These are phyloP conservation scores for Ganoderma lingzhi DNA, from an alignment of 1,284 basidiomycete genomes.

Conservation along the genomic window DNA sequence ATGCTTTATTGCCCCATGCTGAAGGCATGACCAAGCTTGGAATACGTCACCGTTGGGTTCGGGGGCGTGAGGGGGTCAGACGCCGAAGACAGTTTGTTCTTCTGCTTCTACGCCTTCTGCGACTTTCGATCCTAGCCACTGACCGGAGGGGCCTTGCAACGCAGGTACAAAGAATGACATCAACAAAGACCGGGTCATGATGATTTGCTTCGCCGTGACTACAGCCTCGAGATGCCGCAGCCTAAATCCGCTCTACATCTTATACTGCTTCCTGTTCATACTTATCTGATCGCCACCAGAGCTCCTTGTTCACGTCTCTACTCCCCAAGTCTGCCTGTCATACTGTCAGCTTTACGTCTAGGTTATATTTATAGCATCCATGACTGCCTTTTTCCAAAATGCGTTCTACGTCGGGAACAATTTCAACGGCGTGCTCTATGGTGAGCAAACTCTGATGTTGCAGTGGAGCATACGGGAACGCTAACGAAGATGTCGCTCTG, in stretches of 20 bases:
- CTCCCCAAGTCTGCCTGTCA: neutral
- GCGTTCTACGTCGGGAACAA: slow-evolving; percentile 38
- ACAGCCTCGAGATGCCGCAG: slow-evolving; percentile 1
- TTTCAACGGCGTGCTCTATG: slow-evolving; percentile 37
- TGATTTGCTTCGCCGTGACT: neutral
- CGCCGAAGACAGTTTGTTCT: too few relatives aligned
- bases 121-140: too few relatives aligned
- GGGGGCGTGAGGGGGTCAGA: too few relatives aligned
- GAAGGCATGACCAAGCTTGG: too few relatives aligned
- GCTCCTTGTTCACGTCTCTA: neutral
- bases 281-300: neutral
- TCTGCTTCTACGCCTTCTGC: too few relatives aligned
- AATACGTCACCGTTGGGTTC: too few relatives aligned
- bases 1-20: too few relatives aligned
- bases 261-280: neutral
- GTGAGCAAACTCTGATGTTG: slow-evolving; percentile 17
- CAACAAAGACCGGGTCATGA: neutral
- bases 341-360: neutral
- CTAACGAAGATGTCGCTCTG: neutral
- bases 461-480: neutral
- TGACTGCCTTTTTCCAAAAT: slow-evolving; percentile 32
- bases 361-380: neutral
- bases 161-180: too few relatives aligned
- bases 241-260: neutral
- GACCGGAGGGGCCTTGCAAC: too few relatives aligned